Evolutionary conservation across 805 yeast genomes (phyloP), one percentile per base, ranked within the genome.

Genomic region (Sugiyamaella lignohabitans): DNA sequence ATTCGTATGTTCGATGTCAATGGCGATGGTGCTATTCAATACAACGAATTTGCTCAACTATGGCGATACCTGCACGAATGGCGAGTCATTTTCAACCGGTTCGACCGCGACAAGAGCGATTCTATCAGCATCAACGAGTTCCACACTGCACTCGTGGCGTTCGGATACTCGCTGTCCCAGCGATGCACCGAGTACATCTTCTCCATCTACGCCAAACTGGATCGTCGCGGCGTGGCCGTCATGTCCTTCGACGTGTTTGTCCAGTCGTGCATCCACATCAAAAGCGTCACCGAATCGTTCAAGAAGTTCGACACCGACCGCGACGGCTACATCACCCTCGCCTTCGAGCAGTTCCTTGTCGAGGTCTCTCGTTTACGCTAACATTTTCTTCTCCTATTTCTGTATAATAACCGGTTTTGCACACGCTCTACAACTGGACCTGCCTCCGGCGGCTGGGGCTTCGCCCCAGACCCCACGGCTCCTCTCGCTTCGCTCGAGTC

Each of bases 191-290:
- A 75, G 40, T 78, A 74, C 57, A 64, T 83, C 47, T 82, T 80
- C 58, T 75, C 71, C 53, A 73, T 72, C 48, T 82, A 79, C 58
- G 71, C 80, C 35, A 73, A 56, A 38, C 40, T 55, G 27, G 57
- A 58, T 50, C 52, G 65, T 18, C 24, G 51, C 16, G 65, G 65
- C 35, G 57, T 50, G 37, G 61, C 59, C 18, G 61, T 59, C 37
- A 67, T 87, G 64, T 79, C 84, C 49, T 87, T 87, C 62, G 95
- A 87, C 61, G 74, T 79, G 62, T 87, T 87, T 64, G 87, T 87
- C 21, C 95, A 87, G 60, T 74, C 85, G 45, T 72, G 87, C 54
- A 84, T 86, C 16, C 83, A 86, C 73, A 69, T 87, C 54, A 73
- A 86, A 59, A 76, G 86, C 52, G 73, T 84, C 53, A 85, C 95